phyloP scores from a whole-genome alignment of 108 stramenopile species.

The Cyclotella baltica region DNA sequence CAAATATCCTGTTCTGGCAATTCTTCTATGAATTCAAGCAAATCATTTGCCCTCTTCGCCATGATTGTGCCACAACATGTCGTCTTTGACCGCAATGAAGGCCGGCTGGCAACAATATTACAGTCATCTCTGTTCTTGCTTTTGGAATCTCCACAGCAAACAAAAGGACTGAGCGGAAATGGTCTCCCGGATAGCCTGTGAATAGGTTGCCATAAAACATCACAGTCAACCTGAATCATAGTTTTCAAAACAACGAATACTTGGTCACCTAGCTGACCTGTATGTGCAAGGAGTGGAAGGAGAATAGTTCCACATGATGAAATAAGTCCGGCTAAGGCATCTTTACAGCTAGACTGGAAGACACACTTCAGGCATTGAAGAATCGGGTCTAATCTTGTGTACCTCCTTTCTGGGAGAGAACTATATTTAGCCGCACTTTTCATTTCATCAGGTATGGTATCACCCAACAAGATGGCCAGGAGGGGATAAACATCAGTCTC shows the following conservation, averaged over 20 bases:
- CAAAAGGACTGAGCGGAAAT: constrained; percentile 40
- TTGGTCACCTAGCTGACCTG: constrained; percentile 32
- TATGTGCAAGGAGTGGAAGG: constrained; percentile 39
- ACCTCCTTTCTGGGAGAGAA: constrained; percentile 11
- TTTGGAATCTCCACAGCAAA: not conserved
- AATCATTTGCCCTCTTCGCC: not conserved
- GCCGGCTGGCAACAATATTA: not conserved
- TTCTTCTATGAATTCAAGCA: constrained; percentile 2
- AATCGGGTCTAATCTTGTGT: constrained; percentile 24
- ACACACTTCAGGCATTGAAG: constrained; percentile 40
- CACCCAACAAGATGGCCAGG: constrained; percentile 33
- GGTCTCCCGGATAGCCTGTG: constrained; percentile 28
- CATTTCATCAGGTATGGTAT: constrained; percentile 15
- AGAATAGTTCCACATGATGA: constrained; percentile 50
- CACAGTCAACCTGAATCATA: constrained; percentile 49
- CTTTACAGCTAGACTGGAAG: constrained; percentile 40
- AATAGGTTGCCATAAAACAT: constrained; percentile 54
- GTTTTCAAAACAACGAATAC: constrained; percentile 44
- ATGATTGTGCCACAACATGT: not conserved
- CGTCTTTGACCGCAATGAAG: not conserved
- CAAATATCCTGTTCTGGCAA: not conserved
- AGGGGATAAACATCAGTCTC: constrained; percentile 54
- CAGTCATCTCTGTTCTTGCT: not conserved
- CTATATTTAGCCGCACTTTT: not conserved
- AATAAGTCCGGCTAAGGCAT: constrained; percentile 34